Conservation (phyloP, 352 stramenopile genomes). For the Globisporangium megalacanthum region DNA sequence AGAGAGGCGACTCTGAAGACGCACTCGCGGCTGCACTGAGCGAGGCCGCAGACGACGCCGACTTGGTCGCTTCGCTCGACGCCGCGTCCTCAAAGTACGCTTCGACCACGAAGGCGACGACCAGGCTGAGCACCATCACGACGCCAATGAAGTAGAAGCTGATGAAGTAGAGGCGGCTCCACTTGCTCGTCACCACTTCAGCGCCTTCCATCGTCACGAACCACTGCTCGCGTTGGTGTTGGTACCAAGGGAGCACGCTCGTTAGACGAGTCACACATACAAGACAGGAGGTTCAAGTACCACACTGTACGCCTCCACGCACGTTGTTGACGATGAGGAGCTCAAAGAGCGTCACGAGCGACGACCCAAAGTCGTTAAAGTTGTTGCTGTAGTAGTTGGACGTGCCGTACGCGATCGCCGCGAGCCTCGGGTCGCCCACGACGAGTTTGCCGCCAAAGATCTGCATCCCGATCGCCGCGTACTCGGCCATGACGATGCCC, state of each 20-base stretch:
- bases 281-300: too few relatives aligned
- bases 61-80: slow-evolving; percentile 5
- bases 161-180: slow-evolving; percentile 64
- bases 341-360: slow-evolving; percentile 64
- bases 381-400: slow-evolving; percentile 68
- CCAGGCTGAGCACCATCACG: slow-evolving; percentile 65
- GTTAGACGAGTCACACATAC: background rate
- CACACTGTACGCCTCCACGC: slow-evolving; percentile 2
- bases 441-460: slow-evolving; percentile 57
- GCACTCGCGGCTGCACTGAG: background rate
- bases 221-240: slow-evolving; percentile 26
- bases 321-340: slow-evolving; percentile 77
- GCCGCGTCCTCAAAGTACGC: slow-evolving; percentile 40
- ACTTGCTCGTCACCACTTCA: slow-evolving; percentile 42
- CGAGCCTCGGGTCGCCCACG: slow-evolving; percentile 27
- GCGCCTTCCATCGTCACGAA: slow-evolving; percentile 65
- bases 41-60: background rate
- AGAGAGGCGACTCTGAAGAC: slow-evolving; percentile 1
- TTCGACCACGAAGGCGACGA: slow-evolving; percentile 64
- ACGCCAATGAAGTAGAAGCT: slow-evolving; percentile 68
- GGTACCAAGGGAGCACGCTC: background rate
- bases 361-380: slow-evolving; percentile 67
- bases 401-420: slow-evolving; percentile 32
- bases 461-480: slow-evolving; percentile 50
- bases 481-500: slow-evolving; percentile 56